Percentiles rank a stretch among this genome's conserved stretches.
Conservation (phyloP, 495 filamentous ascomycete species). For the Tuber calosporum region DNA sequence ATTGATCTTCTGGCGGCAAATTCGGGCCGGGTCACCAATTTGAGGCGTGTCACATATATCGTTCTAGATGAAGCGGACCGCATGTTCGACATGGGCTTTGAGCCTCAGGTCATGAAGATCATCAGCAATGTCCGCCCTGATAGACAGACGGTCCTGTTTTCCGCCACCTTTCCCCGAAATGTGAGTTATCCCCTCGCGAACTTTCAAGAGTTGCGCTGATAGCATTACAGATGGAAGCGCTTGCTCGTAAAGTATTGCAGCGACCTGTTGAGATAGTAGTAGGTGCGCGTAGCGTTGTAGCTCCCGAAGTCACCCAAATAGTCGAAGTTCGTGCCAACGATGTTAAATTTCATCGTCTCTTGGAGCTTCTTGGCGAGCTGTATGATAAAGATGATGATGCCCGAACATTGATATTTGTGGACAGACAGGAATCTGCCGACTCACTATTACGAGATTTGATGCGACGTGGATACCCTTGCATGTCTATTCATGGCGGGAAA, state of each 20-base stretch:
- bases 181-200: slow-evolving; percentile 20
- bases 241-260: slow-evolving; percentile 79
- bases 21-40: slow-evolving; percentile 81
- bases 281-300: slow-evolving; percentile 83
- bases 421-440: slow-evolving; percentile 90
- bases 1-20: slow-evolving; percentile 93
- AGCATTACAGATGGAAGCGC: slow-evolving; percentile 67
- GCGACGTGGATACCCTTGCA: slow-evolving; percentile 84
- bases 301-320: slow-evolving; percentile 88
- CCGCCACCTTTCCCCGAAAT: slow-evolving; percentile 81
- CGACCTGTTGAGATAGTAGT: slow-evolving; percentile 87
- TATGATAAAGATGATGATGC: slow-evolving; percentile 84
- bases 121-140: slow-evolving; percentile 83
- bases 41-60: slow-evolving; percentile 80
- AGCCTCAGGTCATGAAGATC: slow-evolving; percentile 96
- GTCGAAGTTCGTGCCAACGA: slow-evolving; percentile 81
- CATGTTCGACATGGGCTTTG: slow-evolving; percentile 99
- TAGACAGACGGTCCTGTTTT: slow-evolving; percentile 89
- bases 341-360: slow-evolving; percentile 73
- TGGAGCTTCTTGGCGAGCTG: slow-evolving; percentile 80
- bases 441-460: slow-evolving; percentile 71
- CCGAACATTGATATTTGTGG: slow-evolving; percentile 84
- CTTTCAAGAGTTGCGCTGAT: neutral
- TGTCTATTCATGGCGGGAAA: slow-evolving; percentile 94
- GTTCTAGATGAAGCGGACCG: slow-evolving; percentile 96